Evolutionary conservation across 1,284 basidiomycete genomes (phyloP).

Genomic region (Paramarasmius palmivorus): DNA sequence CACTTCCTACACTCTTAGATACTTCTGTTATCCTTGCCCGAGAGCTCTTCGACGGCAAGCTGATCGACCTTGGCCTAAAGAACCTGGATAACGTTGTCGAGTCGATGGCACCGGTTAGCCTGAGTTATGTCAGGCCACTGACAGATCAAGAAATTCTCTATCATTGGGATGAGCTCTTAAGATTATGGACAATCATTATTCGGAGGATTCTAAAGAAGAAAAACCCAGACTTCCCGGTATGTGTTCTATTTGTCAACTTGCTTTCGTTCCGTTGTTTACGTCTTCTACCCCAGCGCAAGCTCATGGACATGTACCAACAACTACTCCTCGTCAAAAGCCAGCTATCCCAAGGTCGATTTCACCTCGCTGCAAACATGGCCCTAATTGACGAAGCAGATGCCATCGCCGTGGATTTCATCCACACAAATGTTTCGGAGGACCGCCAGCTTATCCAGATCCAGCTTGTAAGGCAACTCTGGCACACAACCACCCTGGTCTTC

Average conservation of each 20-base stretch:
- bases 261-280: background rate
- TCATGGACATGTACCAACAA: slow-evolving; percentile 50
- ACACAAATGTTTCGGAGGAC: background rate
- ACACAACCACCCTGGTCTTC: background rate
- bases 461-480: background rate
- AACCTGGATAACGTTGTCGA: slow-evolving; percentile 22
- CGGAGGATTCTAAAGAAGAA: background rate
- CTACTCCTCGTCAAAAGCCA: slow-evolving; percentile 51
- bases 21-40: slow-evolving; percentile 9
- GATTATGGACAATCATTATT: slow-evolving; percentile 36
- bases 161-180: slow-evolving; percentile 44
- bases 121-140: slow-evolving; percentile 34
- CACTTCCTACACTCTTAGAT: slow-evolving; percentile 5
- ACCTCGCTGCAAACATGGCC: slow-evolving; percentile 32
- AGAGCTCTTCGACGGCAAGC: slow-evolving; percentile 27
- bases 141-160: slow-evolving; percentile 43
- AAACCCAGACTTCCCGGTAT: slow-evolving; percentile 22
- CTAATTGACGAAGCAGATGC: slow-evolving; percentile 23
- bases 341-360: slow-evolving; percentile 31
- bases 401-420: background rate
- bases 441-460: background rate
- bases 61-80: slow-evolving; percentile 18
- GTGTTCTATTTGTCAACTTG: slow-evolving; percentile 13
- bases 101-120: slow-evolving; percentile 23
- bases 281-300: slow-evolving; percentile 30